Evolutionary conservation across 2,329 filamentous ascomycete species (phyloP).

Genomic region (Fusarium sp.): DNA sequence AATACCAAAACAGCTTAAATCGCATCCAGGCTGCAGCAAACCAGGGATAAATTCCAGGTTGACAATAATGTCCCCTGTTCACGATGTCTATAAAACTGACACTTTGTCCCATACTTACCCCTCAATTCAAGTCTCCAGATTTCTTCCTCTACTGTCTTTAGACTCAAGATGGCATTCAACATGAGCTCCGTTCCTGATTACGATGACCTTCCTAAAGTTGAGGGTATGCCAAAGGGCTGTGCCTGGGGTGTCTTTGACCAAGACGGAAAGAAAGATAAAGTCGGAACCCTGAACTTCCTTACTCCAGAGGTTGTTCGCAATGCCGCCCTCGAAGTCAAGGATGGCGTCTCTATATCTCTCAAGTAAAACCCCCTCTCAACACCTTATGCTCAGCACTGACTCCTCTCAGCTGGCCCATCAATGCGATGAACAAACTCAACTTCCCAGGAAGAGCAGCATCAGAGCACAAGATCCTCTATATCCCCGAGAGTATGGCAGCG

Average conservation of each 20-base stretch:
- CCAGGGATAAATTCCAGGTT: background rate
- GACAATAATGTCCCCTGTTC: background rate
- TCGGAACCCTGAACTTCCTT: constrained; percentile 67
- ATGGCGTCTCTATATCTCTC: constrained; percentile 65
- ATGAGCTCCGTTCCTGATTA: constrained; percentile 27
- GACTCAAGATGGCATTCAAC: constrained; percentile 4
- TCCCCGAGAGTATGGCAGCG: constrained; percentile 43
- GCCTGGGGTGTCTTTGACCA: constrained; percentile 65
- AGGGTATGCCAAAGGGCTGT: constrained; percentile 62
- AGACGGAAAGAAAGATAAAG: constrained; percentile 62
- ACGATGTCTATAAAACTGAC: constrained; percentile 18
- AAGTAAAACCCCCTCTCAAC: constrained; percentile 54
- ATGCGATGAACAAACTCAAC: constrained; percentile 49
- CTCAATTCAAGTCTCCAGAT: background rate
- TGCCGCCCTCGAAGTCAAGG: constrained; percentile 45
- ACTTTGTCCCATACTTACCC: background rate
- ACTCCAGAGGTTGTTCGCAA: constrained; percentile 57
- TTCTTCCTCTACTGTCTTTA: background rate
- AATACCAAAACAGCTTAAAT: constrained; percentile 8
- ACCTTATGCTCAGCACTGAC: background rate
- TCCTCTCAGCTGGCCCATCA: constrained; percentile 26
- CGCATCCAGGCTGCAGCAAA: background rate
- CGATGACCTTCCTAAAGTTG: constrained; percentile 47
- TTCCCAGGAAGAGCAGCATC: constrained; percentile 35
- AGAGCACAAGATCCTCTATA: constrained; percentile 55